phyloP scores from a whole-genome alignment of 2,329 filamentous ascomycete genomes.

The Sordariomycetes sp. region DNA sequence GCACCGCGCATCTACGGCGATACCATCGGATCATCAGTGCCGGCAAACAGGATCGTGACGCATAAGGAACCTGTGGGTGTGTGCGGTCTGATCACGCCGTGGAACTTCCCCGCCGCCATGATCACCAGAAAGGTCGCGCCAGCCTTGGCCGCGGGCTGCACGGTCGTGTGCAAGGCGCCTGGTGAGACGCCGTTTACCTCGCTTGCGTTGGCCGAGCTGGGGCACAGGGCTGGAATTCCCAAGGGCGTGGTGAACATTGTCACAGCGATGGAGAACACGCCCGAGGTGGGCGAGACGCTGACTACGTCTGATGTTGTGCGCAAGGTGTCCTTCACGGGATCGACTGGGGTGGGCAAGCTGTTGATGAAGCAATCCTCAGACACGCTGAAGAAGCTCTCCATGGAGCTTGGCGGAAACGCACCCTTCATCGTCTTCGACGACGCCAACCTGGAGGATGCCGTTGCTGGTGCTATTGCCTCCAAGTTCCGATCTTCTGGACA shows the following conservation, averaged over 20 bases:
- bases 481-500: constrained; percentile 95
- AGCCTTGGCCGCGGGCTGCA: constrained; percentile 88
- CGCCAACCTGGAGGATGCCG: constrained; percentile 77
- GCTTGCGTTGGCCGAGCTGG: constrained; percentile 79
- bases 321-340: constrained; percentile 94
- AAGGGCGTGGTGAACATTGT: constrained; percentile 87
- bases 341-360: constrained; percentile 55
- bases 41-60: constrained; percentile 68
- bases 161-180: constrained; percentile 84
- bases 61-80: constrained; percentile 80
- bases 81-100: constrained; percentile 75
- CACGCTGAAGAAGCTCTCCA: constrained; percentile 75
- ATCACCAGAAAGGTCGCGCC: constrained; percentile 62
- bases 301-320: constrained; percentile 65
- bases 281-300: constrained; percentile 66
- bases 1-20: constrained; percentile 67
- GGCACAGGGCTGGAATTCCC: constrained; percentile 78
- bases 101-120: constrained; percentile 82
- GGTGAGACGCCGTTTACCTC: constrained; percentile 89
- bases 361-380: constrained; percentile 84
- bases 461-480: constrained; percentile 70
- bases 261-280: constrained; percentile 70
- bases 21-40: constrained; percentile 59
- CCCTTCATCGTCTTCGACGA: constrained; percentile 98
- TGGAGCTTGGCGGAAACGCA: constrained; percentile 90